Conservation (phyloP, 2,329 filamentous ascomycete genomes). For the Sclerotinia sclerotiorum region DNA sequence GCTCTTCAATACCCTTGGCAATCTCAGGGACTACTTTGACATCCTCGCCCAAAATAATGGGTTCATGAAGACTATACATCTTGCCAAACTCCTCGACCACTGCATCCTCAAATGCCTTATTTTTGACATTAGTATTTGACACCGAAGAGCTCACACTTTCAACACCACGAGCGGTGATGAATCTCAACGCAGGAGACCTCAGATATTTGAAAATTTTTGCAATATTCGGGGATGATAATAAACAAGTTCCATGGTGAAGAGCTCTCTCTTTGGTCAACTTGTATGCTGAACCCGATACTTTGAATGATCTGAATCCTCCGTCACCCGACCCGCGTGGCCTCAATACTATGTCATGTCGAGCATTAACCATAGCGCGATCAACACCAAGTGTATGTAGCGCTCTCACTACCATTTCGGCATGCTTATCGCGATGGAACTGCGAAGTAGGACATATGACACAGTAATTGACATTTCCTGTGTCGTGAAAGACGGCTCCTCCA, state of each 20-base stretch:
- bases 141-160: constrained; percentile 88
- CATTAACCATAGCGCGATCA: constrained; percentile 71
- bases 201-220: constrained; percentile 67
- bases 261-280: constrained; percentile 81
- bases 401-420: constrained; percentile 91
- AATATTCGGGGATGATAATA: constrained; percentile 77
- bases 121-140: constrained; percentile 68
- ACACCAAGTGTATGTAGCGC: constrained; percentile 65
- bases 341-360: constrained; percentile 89
- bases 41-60: constrained; percentile 43
- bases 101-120: constrained; percentile 50
- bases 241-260: constrained; percentile 89
- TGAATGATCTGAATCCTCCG: constrained; percentile 51
- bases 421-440: constrained; percentile 77
- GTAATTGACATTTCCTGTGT: constrained; percentile 91
- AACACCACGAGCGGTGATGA: constrained; percentile 79
- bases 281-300: constrained; percentile 92
- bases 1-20: constrained; percentile 59
- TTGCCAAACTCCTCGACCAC: constrained; percentile 64
- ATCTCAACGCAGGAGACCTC: constrained; percentile 73
- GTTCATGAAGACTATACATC: constrained; percentile 58
- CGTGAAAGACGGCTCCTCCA: constrained; percentile 93
- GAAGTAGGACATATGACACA: constrained; percentile 80
- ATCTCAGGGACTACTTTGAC: constrained; percentile 49
- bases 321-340: constrained; percentile 43